Percentiles rank a stretch among this genome's conserved stretches.
Evolutionary conservation across 345 rosid genomes (phyloP).

Genomic region (Corchorus olitorius): DNA sequence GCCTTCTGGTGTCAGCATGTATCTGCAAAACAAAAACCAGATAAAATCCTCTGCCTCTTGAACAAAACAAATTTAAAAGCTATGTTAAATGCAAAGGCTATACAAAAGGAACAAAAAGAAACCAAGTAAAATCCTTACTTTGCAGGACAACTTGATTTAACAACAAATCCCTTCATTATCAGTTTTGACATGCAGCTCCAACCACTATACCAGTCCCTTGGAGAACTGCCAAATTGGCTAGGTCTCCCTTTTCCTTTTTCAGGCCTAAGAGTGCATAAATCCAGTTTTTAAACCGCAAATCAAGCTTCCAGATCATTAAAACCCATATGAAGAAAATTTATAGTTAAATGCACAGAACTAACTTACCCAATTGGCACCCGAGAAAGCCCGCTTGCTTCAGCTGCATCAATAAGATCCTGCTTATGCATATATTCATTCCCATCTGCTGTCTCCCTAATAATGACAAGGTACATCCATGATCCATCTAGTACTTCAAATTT

Average conservation of each 20-base stretch:
- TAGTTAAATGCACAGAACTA: constrained; percentile 12
- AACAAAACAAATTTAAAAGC: neutral
- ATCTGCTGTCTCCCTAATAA: constrained; percentile 54
- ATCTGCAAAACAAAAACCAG: constrained; percentile 42
- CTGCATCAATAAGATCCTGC: constrained; percentile 88
- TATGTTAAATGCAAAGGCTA: neutral
- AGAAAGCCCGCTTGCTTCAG: constrained; percentile 97
- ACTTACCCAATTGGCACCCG: constrained; percentile 68
- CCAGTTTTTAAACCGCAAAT: constrained; percentile 17
- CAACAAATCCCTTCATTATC: constrained; percentile 81
- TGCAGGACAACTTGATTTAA: constrained; percentile 91
- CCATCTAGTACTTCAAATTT: constrained; percentile 17
- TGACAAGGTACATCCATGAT: constrained; percentile 17
- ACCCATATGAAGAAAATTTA: constrained; percentile 2
- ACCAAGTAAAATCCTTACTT: constrained; percentile 48
- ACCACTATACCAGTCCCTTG: constrained; percentile 88
- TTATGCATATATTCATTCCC: constrained; percentile 79
- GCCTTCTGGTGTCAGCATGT: constrained; percentile 87
- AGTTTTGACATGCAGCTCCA: constrained; percentile 93
- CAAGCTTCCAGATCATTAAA: neutral
- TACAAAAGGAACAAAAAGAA: constrained; percentile 7
- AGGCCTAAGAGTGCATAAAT: constrained; percentile 51
- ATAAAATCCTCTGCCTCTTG: no score
- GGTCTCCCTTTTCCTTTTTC: constrained; percentile 83
- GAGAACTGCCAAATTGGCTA: constrained; percentile 66